Evolutionary conservation across 768 basidiomycete species (phyloP).

Genomic region (Suillus bovinus): DNA sequence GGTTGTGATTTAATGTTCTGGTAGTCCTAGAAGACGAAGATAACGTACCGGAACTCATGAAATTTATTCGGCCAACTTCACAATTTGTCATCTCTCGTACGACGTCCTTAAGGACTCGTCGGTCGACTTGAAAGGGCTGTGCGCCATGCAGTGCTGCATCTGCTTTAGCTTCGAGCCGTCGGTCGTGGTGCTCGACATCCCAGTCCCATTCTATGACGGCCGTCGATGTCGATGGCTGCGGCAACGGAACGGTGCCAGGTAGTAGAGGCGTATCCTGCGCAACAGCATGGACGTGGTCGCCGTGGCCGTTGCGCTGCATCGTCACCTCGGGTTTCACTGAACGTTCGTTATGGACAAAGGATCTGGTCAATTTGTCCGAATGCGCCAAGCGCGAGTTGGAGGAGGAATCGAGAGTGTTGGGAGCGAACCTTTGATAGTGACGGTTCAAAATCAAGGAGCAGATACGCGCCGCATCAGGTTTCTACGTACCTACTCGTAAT

Average conservation of each 20-base stretch:
- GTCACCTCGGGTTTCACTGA: background rate
- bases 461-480: constrained; percentile 7
- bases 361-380: background rate
- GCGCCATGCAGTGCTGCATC: constrained; percentile 63
- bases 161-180: constrained; percentile 60
- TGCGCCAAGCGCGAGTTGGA: background rate
- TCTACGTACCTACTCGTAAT: constrained; percentile 16
- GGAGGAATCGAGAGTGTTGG: background rate
- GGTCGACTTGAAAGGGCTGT: constrained; percentile 74
- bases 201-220: constrained; percentile 61
- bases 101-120: constrained; percentile 73
- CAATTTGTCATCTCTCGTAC: constrained; percentile 67
- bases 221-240: constrained; percentile 8
- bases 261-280: constrained; percentile 4
- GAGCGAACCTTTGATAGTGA: background rate
- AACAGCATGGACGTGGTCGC: constrained; percentile 6
- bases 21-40: constrained; percentile 16
- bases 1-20: constrained; percentile 10
- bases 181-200: constrained; percentile 70
- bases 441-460: background rate
- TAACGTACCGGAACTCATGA: constrained; percentile 70
- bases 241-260: constrained; percentile 27
- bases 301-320: constrained; percentile 12
- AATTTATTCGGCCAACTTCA: constrained; percentile 69
- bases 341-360: background rate